These are phyloP conservation scores for Hordeum pubiflorum DNA, from an alignment of 202 grass and related monocot genomes.

Conservation along the genomic window DNA sequence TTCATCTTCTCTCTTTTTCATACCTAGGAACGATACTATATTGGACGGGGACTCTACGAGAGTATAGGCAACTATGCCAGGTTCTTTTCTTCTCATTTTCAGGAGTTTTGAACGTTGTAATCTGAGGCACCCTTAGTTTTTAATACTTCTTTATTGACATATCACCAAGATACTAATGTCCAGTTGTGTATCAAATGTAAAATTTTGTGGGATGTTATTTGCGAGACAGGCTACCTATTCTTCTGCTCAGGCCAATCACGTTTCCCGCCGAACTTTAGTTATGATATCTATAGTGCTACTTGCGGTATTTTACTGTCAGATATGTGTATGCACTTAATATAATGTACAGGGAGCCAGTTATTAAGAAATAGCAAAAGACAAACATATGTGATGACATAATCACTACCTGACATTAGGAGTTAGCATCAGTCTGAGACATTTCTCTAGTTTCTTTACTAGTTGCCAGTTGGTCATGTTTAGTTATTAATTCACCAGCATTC, in stretches of 20 bases:
- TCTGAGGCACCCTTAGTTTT: neutral
- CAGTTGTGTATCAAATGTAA: neutral
- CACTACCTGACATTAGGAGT: neutral
- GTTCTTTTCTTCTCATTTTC: constrained; percentile 36
- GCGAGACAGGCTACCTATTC: neutral
- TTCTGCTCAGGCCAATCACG: neutral
- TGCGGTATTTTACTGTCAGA: neutral
- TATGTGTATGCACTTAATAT: neutral
- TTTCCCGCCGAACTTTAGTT: neutral
- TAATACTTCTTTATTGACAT: neutral
- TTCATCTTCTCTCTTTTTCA: constrained; percentile 22
- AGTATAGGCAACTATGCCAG: constrained; percentile 74
- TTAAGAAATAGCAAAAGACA: neutral
- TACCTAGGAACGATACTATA: constrained; percentile 81
- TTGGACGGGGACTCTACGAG: constrained; percentile 89
- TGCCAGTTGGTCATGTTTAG: neutral
- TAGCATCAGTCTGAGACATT: neutral
- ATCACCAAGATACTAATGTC: neutral
- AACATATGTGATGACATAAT: neutral
- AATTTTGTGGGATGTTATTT: neutral
- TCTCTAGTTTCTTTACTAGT: neutral
- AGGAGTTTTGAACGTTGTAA: neutral
- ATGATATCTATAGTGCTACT: neutral
- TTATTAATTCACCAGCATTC: neutral
- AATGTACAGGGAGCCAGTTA: neutral